Evolutionary conservation across 1,284 basidiomycete species (phyloP), one percentile per base, ranked within the genome.

Genomic region (Tremellales sp.): DNA sequence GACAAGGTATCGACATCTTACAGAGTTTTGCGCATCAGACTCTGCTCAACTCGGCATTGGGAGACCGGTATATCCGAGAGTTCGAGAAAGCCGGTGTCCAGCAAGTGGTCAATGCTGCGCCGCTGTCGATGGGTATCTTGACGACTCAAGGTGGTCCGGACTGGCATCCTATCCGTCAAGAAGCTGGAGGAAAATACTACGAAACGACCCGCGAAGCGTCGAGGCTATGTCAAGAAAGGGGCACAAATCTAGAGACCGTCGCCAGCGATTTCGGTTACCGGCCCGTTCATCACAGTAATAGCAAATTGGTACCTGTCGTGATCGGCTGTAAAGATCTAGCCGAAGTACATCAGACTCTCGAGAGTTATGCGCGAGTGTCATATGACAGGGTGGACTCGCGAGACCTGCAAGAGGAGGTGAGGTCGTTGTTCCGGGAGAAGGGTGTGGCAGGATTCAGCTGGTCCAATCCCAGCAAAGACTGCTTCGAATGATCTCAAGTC

Each of bases 41-140:
- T 26, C 76, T 94, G n/a, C 87, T 90, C 66, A 92, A 89, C 72
- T 72, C 78, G 26, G 80, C 84, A 2, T 78, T 93, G 59, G 62
- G 76, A 5, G 72, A 78, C 4, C 64, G 60, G 0, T 93, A 84
- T 68, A 77, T 81, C 22, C 77, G 80, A 4, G 79, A 81, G 31
- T 80, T 96, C 53, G 67, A 74, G 11, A 42, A 84, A 23, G 88
- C 88, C 0, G 74, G 80, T 45, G 79, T 92, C 13, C 70, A 72
- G 29, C 83, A 89, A 53, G 77, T 97, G 29, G 62, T 94, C 42
- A 82, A 86, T 27, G 94, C 92, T 4, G 91, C 90, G 0, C 94
- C 94, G 2, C 80, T 97, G 46, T 85, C 83, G 61, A 97, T 97
- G 93, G 89, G 89, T 0, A 80, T 97, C 1, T 79, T 98, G 35